Percentiles rank a stretch among this genome's conserved stretches.
Conservation (phyloP, 2,329 filamentous ascomycete species). For the Ceratocystis ficicola region DNA sequence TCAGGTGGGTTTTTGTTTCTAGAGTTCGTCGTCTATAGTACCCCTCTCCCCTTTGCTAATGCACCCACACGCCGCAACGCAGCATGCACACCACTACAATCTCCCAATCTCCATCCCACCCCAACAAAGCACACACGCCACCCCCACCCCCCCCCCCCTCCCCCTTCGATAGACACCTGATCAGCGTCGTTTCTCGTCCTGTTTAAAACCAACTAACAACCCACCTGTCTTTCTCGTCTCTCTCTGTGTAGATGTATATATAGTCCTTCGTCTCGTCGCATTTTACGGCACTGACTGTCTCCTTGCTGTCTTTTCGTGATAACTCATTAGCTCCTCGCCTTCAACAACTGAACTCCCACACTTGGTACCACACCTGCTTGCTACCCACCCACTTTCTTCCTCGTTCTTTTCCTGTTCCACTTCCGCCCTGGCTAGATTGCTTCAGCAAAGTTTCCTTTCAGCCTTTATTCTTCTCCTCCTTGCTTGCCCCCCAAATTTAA, state of each 20-base stretch:
- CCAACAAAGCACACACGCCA: not conserved
- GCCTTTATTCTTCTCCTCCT: not conserved
- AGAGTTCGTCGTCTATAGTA: not conserved
- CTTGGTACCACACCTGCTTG: not conserved
- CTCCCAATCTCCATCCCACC: not conserved
- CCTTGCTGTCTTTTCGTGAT: not conserved
- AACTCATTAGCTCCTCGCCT: not conserved
- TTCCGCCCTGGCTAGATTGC: not conserved
- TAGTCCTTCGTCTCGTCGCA: not conserved
- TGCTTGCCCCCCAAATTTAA: not conserved
- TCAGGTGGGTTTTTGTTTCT: not conserved
- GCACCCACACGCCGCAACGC: not conserved
- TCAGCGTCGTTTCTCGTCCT: slow-evolving; percentile 5
- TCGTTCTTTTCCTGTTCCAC: not conserved
- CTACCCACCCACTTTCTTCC: not conserved
- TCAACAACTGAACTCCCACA: not conserved
- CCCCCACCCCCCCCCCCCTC: not conserved
- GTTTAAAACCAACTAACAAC: slow-evolving; percentile 7
- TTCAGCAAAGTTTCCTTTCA: not conserved
- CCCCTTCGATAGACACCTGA: slow-evolving; percentile 1
- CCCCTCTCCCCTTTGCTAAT: slow-evolving; percentile 2
- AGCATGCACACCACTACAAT: not conserved
- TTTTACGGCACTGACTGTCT: not conserved
- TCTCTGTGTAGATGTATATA: not conserved
- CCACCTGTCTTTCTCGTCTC: not conserved